Base-by-base conservation (phyloP, 2,329 filamentous ascomycete species). In the Zymoseptoria ardabiliae region DNA sequence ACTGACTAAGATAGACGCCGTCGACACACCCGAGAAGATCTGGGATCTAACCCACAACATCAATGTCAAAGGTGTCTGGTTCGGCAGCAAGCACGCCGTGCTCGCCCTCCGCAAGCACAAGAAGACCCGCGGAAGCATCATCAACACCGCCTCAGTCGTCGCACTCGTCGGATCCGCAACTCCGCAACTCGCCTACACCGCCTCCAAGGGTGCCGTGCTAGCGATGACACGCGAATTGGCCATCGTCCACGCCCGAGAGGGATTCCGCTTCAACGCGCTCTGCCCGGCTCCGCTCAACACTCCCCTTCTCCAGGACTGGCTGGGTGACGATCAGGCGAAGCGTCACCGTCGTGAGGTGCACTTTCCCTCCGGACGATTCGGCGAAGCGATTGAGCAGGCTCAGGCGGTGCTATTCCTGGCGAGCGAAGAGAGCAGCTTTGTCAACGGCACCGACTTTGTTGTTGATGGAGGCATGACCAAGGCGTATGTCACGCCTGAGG, bases 11-110 rank as follows among this genome's bases (percentile, higher is more conserved):
- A 9, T 17, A 74, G 73, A 75, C 74, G 91, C 92, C 54, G 79
- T 95, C 73, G 84, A 88, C 73, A 96, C 91, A 1, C 86, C 90
- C 55, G 91, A 96, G 78, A 86, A 85, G 69, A 92, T 97, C 79
- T 97, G 92, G 92, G 91, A 97, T 70, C 78, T 96, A 66, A 97
- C 92, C 4, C 91, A 96, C 63, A 86, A 85, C 73, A 95, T 96
- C 80, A 97, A 97, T 76, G 92, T 96, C 75, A 97, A 97, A 83
- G 92, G 92, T 50, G 92, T 97, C n/a, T 96, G 92, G 92, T 97
- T 85, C 74, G 92, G 92, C 61, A 88, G 86, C 82, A 97, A 96
- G 82, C 90, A 96, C 74, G 91, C 92, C 6, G 86, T 97, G 25
- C 80, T 93, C 55, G 84, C 89, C 51, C 81, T 97, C 69, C 87